Evolutionary conservation across 2,329 filamentous ascomycete genomes (phyloP), one percentile per base, ranked within the genome.

Genomic region (Rutstroemia sp.): DNA sequence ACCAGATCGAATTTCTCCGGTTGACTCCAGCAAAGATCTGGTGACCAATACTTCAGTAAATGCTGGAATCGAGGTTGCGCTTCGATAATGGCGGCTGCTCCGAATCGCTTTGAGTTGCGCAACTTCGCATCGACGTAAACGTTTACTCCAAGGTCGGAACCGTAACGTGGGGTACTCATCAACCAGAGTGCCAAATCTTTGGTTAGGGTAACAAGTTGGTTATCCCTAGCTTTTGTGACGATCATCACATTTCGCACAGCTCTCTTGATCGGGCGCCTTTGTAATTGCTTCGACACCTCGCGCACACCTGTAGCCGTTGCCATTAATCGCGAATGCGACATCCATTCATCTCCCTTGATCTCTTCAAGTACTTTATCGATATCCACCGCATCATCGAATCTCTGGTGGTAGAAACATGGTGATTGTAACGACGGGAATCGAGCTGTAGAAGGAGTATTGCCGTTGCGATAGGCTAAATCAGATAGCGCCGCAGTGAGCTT

Each of bases 101-200:
- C 84, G 70, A 99, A 99, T 51, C 94, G 88, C 71, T 89, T 92
- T 5, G 91, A 95, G 65, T 84, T 84, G 65, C 85, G 85, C 59
- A 99, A 78, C 75, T 99, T 97, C 62, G 91, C 88, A 72, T 99
- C 94, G n/a, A 99, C 94, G 69, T 95, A 97, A 61, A 99, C 94
- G 66, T 92, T 96, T 54, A 99, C 88, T 14, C 94, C 94, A n/a
- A 94, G 70, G 60, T 94, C 86, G 54, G 83, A 90, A 45, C 90
- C 90, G 70, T 99, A 96, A 48, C 94, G 84, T 12, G 94, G 91
- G 2, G 91, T 96, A 59, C 81, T 82, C 58, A 99, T 80, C 37
- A 99, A 78, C 90, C 92, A 99, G 64, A 86, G 82, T 10, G 92
- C 79, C 58, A 99, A 76, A 70, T 99, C 91, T 58, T 89, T 82